Base-by-base conservation (phyloP, 208 protist genomes). In the Leishmania amazonensis region DNA sequence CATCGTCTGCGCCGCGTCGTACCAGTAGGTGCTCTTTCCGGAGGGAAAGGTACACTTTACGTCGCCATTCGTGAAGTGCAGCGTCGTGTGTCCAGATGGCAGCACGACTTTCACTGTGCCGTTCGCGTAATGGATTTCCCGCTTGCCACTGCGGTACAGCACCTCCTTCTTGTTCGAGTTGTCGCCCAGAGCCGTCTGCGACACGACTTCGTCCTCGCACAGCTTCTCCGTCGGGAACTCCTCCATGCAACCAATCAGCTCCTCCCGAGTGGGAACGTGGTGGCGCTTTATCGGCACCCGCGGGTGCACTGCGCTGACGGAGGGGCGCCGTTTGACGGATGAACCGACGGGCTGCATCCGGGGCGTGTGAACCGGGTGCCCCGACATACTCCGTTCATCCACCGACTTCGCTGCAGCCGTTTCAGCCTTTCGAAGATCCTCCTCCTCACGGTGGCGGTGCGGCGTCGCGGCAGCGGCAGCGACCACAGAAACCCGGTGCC, bases 61-160 rank as follows among this genome's bases (percentile, higher is more conserved):
- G 72, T 99, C 97, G 19, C 95, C 95, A 82, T 99, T 99, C 35
- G 89, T 94, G 84, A 99, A 99, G 76, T 94, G 91, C 45, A 99
- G 80, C 21, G 96, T 83, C 4, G 89, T 89, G 81, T 96, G 93
- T 6, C 94, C 93, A 15, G 93, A 94, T 6, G 95, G 93, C 54
- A 98, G 87, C 40, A 98, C 85, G 0, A 92, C 80, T 88, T 99
- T 99, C 45, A 88, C 82, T 19, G 96, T 99, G 73, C 96, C 97
- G 84, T 99, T 99, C 6, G 92, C 83, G 83, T 97, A 98, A 85
- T 96, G 86, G 42, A 98, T 95, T 77, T 98, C 96, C 19, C 93
- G 89, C 90, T 97, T 98, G 28, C 96, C 94, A 71, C 94, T 98
- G 70, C 87, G 89, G 87, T 97, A 98, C 58, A 96, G 84, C 31